Evolutionary conservation across 2,329 filamentous ascomycete genomes (phyloP).

Genomic region (Teratosphaeria gauchensis): DNA sequence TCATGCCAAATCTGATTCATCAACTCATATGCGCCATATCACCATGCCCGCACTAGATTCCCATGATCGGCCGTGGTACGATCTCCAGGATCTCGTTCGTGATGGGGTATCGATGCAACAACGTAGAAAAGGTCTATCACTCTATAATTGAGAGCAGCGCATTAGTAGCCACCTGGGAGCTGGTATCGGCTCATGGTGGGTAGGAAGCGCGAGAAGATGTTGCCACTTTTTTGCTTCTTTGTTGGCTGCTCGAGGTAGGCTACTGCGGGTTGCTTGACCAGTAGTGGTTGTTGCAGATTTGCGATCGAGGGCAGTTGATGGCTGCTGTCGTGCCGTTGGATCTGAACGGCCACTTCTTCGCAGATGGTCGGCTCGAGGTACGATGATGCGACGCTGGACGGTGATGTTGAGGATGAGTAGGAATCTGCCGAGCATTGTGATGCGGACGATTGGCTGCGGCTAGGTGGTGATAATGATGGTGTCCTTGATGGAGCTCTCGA

Average conservation of each 20-base stretch:
- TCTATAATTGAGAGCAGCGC: neutral
- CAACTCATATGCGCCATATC: slow-evolving; percentile 2
- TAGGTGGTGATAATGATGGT: slow-evolving; percentile 40
- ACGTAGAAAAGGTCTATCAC: slow-evolving; percentile 1
- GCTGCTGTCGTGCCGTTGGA: slow-evolving; percentile 34
- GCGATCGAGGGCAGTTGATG: slow-evolving; percentile 32
- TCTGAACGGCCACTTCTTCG: slow-evolving; percentile 19
- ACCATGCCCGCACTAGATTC: neutral
- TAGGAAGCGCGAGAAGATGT: slow-evolving; percentile 30
- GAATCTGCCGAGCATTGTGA: slow-evolving; percentile 27
- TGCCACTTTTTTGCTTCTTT: slow-evolving; percentile 28
- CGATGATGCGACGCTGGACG: slow-evolving; percentile 26
- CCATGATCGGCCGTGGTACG: neutral
- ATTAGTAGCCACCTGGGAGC: slow-evolving; percentile 3
- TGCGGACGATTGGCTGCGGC: slow-evolving; percentile 28
- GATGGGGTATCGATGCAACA: neutral
- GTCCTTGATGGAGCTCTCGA: slow-evolving; percentile 35
- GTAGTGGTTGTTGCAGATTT: slow-evolving; percentile 29
- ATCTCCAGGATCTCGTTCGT: neutral
- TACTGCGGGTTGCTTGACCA: slow-evolving; percentile 15
- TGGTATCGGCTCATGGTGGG: slow-evolving; percentile 17
- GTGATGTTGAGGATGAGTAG: slow-evolving; percentile 22
- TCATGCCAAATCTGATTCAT: slow-evolving; percentile 3
- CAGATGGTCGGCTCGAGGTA: slow-evolving; percentile 18
- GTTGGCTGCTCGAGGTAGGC: slow-evolving; percentile 15